These are phyloP conservation scores for Fomitopsis palustris DNA, from an alignment of 1,284 basidiomycete genomes.

Conservation along the genomic window DNA sequence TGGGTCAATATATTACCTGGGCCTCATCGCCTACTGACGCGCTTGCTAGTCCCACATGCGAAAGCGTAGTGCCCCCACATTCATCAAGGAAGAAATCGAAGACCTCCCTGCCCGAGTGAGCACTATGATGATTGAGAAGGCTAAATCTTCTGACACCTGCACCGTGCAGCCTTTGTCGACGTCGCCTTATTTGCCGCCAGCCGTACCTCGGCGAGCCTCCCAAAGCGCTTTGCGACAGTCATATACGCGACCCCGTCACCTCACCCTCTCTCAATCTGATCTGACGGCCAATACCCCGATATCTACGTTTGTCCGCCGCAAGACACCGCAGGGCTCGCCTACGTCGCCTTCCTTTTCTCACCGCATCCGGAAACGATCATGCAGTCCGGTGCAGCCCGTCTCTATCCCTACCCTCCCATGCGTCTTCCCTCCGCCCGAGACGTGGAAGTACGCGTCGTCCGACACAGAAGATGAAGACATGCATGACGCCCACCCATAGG, in stretches of 20 bases:
- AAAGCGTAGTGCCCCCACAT: conserved; percentile 30
- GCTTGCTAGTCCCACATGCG: conserved; percentile 27
- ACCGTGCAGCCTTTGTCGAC: conserved; percentile 35
- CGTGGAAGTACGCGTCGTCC: conserved; percentile 18
- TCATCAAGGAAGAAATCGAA: conserved; percentile 24
- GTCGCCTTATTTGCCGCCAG: conserved; percentile 44
- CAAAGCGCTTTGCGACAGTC: conserved; percentile 14
- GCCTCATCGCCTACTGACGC: background rate
- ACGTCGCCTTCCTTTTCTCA: conserved; percentile 60
- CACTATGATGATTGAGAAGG: conserved; percentile 4
- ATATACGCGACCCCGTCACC: conserved; percentile 24
- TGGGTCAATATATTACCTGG: conserved; percentile 32
- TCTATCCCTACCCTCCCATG: conserved; percentile 54
- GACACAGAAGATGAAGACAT: conserved; percentile 31
- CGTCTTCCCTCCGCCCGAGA: conserved; percentile 26
- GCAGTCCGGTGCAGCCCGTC: conserved; percentile 45
- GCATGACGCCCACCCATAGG: conserved; percentile 15
- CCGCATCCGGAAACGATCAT: conserved; percentile 26
- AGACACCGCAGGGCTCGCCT: conserved; percentile 69
- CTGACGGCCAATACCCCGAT: conserved; percentile 58
- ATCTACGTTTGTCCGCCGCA: conserved; percentile 71
- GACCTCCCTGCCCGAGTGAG: conserved; percentile 28
- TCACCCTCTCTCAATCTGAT: conserved; percentile 31
- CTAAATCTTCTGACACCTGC: background rate
- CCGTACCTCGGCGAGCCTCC: conserved; percentile 18